Percentiles rank a stretch among this genome's conserved stretches.
phyloP scores from a whole-genome alignment of 306 rosid genomes.

The Trichosanthes truncata region DNA sequence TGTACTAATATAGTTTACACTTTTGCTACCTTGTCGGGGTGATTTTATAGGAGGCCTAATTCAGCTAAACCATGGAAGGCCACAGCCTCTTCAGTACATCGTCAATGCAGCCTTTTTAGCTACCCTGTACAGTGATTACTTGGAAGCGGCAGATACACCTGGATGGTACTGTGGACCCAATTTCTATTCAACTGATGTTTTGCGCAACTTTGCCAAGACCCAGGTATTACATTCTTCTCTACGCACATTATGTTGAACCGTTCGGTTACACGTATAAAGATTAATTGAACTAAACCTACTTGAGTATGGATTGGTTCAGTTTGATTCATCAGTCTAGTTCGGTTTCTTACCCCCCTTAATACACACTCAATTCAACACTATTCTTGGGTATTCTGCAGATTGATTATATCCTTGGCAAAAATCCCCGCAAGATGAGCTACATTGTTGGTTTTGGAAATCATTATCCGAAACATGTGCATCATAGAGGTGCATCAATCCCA shows the following conservation, averaged over 20 bases:
- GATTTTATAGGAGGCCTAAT: slow-evolving; percentile 70
- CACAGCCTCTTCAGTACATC: slow-evolving; percentile 93
- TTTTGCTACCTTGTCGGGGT: slow-evolving; percentile 10
- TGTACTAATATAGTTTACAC: not conserved
- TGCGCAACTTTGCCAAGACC: slow-evolving; percentile 77
- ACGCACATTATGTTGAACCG: not conserved
- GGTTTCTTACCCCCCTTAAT: not conserved
- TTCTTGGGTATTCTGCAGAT: slow-evolving; percentile 42
- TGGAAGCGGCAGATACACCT: slow-evolving; percentile 96
- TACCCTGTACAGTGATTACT: slow-evolving; percentile 81
- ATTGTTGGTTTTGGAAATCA: slow-evolving; percentile 73
- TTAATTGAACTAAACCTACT: not conserved
- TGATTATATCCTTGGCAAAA: slow-evolving; percentile 85
- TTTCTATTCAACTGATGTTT: slow-evolving; percentile 69
- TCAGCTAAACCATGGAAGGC: slow-evolving; percentile 86
- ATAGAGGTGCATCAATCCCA: slow-evolving; percentile 90
- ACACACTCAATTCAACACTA: not conserved
- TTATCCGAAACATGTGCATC: slow-evolving; percentile 89
- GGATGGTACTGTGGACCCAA: slow-evolving; percentile 99
- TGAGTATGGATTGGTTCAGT: not conserved
- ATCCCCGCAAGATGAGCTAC: slow-evolving; percentile 87
- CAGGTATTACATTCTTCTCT: slow-evolving; percentile 37
- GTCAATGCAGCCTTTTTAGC: slow-evolving; percentile 98
- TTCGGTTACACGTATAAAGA: not conserved
- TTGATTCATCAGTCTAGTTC: not conserved